These are phyloP conservation scores for Diaporthe vaccinii DNA, from an alignment of 2,329 filamentous ascomycete species.

Conservation along the genomic window DNA sequence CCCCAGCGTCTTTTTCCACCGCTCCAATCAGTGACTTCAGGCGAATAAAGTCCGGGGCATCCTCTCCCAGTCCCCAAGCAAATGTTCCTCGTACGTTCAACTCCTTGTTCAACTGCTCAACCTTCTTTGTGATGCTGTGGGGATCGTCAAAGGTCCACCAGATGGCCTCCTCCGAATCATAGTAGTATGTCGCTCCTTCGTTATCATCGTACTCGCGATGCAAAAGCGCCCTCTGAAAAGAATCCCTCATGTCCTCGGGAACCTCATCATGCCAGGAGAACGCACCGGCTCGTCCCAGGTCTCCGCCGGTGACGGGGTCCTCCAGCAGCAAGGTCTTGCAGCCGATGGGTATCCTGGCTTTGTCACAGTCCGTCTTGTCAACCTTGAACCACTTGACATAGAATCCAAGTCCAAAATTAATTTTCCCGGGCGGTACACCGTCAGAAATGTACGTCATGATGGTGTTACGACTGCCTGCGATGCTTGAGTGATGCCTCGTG, in stretches of 20 bases:
- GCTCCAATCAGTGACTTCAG: constrained; percentile 48
- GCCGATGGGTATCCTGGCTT: constrained; percentile 65
- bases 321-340: constrained; percentile 73
- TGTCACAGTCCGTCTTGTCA: constrained; percentile 56
- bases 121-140: constrained; percentile 72
- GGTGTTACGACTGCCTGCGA: constrained; percentile 65
- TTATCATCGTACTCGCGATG: constrained; percentile 68
- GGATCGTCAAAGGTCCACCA: constrained; percentile 84
- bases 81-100: constrained; percentile 77
- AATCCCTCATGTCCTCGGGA: constrained; percentile 65
- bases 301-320: constrained; percentile 68
- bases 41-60: constrained; percentile 62
- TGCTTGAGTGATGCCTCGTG: constrained; percentile 75
- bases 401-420: constrained; percentile 77
- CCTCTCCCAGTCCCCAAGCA: constrained; percentile 82
- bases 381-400: constrained; percentile 78
- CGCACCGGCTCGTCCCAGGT: constrained; percentile 64
- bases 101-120: constrained; percentile 68
- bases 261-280: constrained; percentile 73
- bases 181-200: constrained; percentile 77
- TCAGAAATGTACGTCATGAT: constrained; percentile 71
- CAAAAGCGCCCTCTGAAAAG: constrained; percentile 68
- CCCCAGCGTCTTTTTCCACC: constrained; percentile 40
- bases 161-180: constrained; percentile 68
- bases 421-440: constrained; percentile 66